Conservation (phyloP, 1,284 basidiomycete genomes). For the Leucoagaricus sp. region DNA sequence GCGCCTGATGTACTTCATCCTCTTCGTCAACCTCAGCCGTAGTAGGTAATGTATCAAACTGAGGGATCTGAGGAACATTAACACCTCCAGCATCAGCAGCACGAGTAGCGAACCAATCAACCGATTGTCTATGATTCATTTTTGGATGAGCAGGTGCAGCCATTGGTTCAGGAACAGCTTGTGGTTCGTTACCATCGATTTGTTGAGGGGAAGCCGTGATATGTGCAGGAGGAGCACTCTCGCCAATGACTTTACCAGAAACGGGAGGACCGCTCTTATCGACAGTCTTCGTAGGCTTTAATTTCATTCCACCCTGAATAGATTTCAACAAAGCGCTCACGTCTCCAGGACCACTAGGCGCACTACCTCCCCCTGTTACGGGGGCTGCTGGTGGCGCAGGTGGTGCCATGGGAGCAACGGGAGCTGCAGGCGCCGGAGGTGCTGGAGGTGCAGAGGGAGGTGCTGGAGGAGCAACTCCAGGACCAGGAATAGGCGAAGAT, state of each 20-base stretch:
- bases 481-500: slow-evolving; percentile 37
- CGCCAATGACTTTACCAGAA: slow-evolving; percentile 80
- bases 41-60: slow-evolving; percentile 4
- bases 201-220: slow-evolving; percentile 53
- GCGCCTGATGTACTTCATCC: slow-evolving; percentile 1
- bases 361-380: slow-evolving; percentile 37
- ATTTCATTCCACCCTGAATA: slow-evolving; percentile 79
- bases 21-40: slow-evolving; percentile 18
- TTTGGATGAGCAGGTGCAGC: slow-evolving; percentile 21
- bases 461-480: slow-evolving; percentile 37
- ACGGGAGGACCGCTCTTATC: slow-evolving; percentile 77
- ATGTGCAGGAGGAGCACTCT: slow-evolving; percentile 72
- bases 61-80: too few relatives aligned
- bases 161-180: slow-evolving; percentile 23
- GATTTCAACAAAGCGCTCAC: slow-evolving; percentile 75
- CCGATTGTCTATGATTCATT: slow-evolving; percentile 71
- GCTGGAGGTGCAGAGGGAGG: slow-evolving; percentile 30
- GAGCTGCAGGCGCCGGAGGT: slow-evolving; percentile 27
- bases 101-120: slow-evolving; percentile 92
- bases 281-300: slow-evolving; percentile 82
- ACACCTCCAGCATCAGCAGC: slow-evolving; percentile 61
- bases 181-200: slow-evolving; percentile 33
- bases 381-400: slow-evolving; percentile 38
- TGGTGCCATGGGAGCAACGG: slow-evolving; percentile 36
- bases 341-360: slow-evolving; percentile 49